A percentile compares a stretch with the other conserved stretches of the same genome.
Evolutionary conservation across 1,139 yeast genomes (phyloP).

Genomic region (Saccharomyces hybrid): DNA sequence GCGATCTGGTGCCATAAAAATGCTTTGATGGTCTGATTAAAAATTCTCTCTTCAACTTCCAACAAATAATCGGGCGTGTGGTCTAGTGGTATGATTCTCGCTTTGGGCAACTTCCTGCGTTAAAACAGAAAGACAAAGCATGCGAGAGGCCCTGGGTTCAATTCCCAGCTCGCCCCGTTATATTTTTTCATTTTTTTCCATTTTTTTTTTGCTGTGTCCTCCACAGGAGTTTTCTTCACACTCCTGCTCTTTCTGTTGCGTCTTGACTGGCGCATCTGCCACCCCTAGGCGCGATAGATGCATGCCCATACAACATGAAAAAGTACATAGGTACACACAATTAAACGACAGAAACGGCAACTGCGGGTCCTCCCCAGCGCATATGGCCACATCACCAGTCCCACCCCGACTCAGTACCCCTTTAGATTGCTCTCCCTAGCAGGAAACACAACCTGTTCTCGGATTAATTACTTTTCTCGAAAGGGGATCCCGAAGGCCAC

Average conservation of each 20-base stretch:
- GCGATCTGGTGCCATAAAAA: too few relatives aligned
- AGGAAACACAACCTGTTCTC: neutral
- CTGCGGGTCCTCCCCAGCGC: neutral
- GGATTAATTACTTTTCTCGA: constrained; percentile 1
- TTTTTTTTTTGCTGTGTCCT: neutral
- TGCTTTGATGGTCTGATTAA: too few relatives aligned
- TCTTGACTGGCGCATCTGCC: too few relatives aligned
- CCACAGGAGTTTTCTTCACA: neutral
- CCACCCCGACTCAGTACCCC: neutral
- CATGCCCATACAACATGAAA: neutral
- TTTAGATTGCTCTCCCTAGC: neutral
- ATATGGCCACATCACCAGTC: neutral
- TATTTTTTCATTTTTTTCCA: neutral
- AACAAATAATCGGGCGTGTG: constrained; percentile 5
- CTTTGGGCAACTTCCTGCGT: constrained; percentile 7
- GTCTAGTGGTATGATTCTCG: constrained; percentile 10
- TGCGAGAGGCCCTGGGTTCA: constrained; percentile 11
- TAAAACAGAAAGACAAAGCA: constrained; percentile 3
- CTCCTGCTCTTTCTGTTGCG: neutral
- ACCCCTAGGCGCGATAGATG: neutral
- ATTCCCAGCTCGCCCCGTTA: constrained; percentile 9
- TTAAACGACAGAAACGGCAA: too few relatives aligned
- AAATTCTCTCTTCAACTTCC: neutral
- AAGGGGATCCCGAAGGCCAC: neutral
- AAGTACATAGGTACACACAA: neutral